These are phyloP conservation scores for Pseudogymnoascus sp. DNA, from an alignment of 2,329 filamentous ascomycete species.

Conservation along the genomic window DNA sequence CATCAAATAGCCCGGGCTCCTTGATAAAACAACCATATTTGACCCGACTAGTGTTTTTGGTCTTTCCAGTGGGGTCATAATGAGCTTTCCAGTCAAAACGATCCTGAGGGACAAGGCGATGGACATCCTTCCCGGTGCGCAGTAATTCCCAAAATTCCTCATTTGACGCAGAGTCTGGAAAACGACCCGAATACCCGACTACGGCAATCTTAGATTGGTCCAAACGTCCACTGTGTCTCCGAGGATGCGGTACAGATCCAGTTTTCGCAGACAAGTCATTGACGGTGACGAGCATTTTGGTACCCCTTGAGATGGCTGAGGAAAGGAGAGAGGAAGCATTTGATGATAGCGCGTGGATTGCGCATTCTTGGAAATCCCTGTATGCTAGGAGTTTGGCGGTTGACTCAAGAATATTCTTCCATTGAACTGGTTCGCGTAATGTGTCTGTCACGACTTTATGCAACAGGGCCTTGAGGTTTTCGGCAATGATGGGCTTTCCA, in stretches of 20 bases:
- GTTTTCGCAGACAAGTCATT: slow-evolving; percentile 2
- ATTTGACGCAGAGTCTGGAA: slow-evolving; percentile 59
- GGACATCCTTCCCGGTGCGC: slow-evolving; percentile 64
- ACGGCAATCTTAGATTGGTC: slow-evolving; percentile 68
- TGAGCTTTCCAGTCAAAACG: slow-evolving; percentile 64
- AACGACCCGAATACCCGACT: slow-evolving; percentile 69
- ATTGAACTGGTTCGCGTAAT: slow-evolving; percentile 17
- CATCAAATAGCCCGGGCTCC: slow-evolving; percentile 65
- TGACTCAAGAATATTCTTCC: slow-evolving; percentile 2
- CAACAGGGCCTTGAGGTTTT: slow-evolving; percentile 14
- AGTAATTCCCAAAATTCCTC: slow-evolving; percentile 67
- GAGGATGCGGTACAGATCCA: background rate
- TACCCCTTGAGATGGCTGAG: background rate
- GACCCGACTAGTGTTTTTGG: slow-evolving; percentile 65
- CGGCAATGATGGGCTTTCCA: background rate
- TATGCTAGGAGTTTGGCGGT: background rate
- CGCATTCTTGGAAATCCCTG: background rate
- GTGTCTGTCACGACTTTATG: slow-evolving; percentile 17
- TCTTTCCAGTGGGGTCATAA: slow-evolving; percentile 60
- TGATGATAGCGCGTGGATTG: background rate
- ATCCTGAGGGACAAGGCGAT: slow-evolving; percentile 48
- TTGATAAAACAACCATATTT: slow-evolving; percentile 62
- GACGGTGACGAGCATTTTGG: background rate
- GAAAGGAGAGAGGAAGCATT: background rate
- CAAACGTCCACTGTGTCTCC: background rate